Conservation (phyloP, 2,329 filamentous ascomycete genomes). For the Remersonia thermophila region DNA sequence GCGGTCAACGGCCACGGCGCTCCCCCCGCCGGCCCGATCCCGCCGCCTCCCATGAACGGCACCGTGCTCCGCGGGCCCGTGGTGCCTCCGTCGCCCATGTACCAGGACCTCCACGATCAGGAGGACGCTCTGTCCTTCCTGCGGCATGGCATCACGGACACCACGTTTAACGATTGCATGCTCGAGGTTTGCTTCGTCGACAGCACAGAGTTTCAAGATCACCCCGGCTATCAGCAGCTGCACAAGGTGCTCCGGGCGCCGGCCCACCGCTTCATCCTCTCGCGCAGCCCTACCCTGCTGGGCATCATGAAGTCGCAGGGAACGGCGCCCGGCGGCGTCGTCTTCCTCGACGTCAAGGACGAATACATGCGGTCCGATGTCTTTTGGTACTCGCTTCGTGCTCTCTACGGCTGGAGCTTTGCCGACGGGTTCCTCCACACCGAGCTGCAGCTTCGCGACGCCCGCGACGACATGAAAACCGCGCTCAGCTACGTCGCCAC, state of each 20-base stretch:
- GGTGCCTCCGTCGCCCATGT: background rate
- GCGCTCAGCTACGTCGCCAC: conserved; percentile 16
- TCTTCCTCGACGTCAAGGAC: conserved; percentile 38
- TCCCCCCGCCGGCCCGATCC: conserved; percentile 5
- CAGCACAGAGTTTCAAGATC: conserved; percentile 10
- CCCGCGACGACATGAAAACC: conserved; percentile 15
- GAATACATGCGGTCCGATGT: conserved; percentile 42
- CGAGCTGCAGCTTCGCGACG: conserved; percentile 12
- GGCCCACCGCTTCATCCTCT: conserved; percentile 43
- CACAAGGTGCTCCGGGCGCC: conserved; percentile 28
- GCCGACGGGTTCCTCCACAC: conserved; percentile 19
- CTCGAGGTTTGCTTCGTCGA: conserved; percentile 32
- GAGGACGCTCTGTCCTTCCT: conserved; percentile 13
- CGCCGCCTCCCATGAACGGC: conserved; percentile 8
- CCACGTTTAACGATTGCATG: conserved; percentile 30
- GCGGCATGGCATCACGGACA: conserved; percentile 7
- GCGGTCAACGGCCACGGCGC: conserved; percentile 11
- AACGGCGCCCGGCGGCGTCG: conserved; percentile 21
- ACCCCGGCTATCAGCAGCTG: conserved; percentile 10
- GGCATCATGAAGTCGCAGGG: conserved; percentile 21
- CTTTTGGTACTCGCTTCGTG: conserved; percentile 45
- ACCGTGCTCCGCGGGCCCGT: conserved; percentile 1
- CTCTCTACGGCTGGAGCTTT: conserved; percentile 43
- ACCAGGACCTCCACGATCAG: conserved; percentile 8
- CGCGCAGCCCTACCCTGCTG: conserved; percentile 34